Base-by-base conservation (phyloP, 192 early-diverging fungal genomes). In the Blastocladiella britannica region DNA sequence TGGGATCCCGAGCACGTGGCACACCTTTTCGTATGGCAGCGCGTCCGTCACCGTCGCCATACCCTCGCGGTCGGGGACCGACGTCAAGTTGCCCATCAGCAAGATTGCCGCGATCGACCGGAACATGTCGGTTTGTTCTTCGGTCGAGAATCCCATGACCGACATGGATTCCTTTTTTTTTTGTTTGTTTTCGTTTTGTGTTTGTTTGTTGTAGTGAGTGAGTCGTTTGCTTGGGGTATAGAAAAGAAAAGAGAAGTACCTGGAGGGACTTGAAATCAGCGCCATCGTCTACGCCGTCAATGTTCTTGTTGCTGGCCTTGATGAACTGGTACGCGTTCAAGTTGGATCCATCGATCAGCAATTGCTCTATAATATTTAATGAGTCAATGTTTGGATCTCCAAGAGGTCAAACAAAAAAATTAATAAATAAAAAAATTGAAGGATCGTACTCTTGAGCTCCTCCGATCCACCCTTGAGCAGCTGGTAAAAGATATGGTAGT, bases 401-500 rank as follows among this genome's bases (percentile, higher is more conserved):
- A n/a, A n/a, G n/a, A n/a, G n/a, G n/a, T n/a, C n/a, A n/a, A n/a
- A n/a, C n/a, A n/a, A n/a, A n/a, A n/a, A n/a, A n/a, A n/a, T n/a
- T n/a, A n/a, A n/a, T n/a, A n/a, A n/a, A n/a, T n/a, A n/a, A n/a
- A n/a, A n/a, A n/a, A n/a, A n/a, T n/a, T n/a, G n/a, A n/a, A n/a
- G n/a, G n/a, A n/a, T n/a, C n/a, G n/a, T n/a, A n/a, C n/a, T 73
- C 54, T 25, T 37, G 27, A 24, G 12, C n/a, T 18, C 37, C 15
- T 9, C 15, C 37, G 37, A 61, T 15, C 84, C 89, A 20, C 88
- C 89, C 61, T 84, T 89, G 66, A 98, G 69, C n/a, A 98, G 69
- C 69, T 98, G 94, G 71, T 98, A 98, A 68, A 96, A 98, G 24
- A 98, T 75, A 63, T 98, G 94, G 61, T 93, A 98, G 65, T 91